Conservation (phyloP, 331 rosid genomes). For the Prunus yedoensis region DNA sequence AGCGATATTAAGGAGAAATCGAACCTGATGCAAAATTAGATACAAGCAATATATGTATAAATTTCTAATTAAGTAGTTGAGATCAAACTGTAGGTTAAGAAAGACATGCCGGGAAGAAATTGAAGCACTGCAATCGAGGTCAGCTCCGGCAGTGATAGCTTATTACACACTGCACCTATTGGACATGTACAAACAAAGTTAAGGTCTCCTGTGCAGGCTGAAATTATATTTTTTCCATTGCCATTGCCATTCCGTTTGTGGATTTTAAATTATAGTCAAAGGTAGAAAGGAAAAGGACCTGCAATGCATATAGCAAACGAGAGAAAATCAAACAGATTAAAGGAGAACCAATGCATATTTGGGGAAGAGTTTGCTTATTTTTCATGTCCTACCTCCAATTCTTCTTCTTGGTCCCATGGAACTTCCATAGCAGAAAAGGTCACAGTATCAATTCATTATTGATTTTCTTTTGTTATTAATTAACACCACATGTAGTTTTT, state of each 20-base stretch:
- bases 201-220: conserved; percentile 14
- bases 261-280: conserved; percentile 5
- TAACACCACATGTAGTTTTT: background rate
- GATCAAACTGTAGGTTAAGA: background rate
- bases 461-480: conserved; percentile 6
- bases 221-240: background rate
- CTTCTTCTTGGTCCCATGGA: conserved; percentile 24
- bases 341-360: background rate
- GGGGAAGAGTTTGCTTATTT: conserved; percentile 3
- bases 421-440: conserved; percentile 20
- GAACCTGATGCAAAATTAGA: no score
- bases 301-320: background rate
- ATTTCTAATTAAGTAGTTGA: background rate
- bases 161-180: background rate
- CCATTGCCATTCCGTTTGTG: conserved; percentile 4
- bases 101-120: background rate
- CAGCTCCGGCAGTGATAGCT: background rate
- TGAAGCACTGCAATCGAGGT: background rate
- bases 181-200: background rate
- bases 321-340: background rate
- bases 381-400: conserved; percentile 16
- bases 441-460: conserved; percentile 8
- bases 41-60: no score
- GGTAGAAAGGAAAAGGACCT: background rate
- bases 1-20: no score